phyloP scores from a whole-genome alignment of 805 yeast species.

The Sugiyamaella boreocaroliniensis region DNA sequence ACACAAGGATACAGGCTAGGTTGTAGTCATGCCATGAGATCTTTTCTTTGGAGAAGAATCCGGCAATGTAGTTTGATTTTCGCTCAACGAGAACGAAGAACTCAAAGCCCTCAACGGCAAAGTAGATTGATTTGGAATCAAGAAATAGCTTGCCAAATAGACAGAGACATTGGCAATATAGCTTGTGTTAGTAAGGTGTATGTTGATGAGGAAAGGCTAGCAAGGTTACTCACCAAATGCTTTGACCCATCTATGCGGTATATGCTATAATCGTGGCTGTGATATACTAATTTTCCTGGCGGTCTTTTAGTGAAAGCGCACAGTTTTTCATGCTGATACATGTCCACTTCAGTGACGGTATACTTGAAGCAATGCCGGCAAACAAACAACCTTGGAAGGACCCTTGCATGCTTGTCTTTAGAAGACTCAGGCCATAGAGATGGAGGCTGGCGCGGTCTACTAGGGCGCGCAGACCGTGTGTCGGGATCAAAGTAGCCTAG shows the following conservation, averaged over 20 bases:
- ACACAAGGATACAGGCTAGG: slow-evolving; percentile 81
- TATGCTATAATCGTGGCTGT: slow-evolving; percentile 50
- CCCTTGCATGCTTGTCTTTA: slow-evolving; percentile 37
- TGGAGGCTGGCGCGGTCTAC: slow-evolving; percentile 12
- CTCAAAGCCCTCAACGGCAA: slow-evolving; percentile 69
- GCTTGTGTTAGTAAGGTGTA: neutral
- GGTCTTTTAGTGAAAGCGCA: slow-evolving; percentile 26
- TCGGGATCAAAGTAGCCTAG: slow-evolving; percentile 60
- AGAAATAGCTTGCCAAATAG: slow-evolving; percentile 81
- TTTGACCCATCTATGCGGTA: slow-evolving; percentile 61
- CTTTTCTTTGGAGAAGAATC: slow-evolving; percentile 85
- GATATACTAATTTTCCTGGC: slow-evolving; percentile 69
- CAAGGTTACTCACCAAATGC: slow-evolving; percentile 18
- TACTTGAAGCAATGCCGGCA: slow-evolving; percentile 86
- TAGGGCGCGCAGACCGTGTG: slow-evolving; percentile 10
- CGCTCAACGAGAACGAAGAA: slow-evolving; percentile 49
- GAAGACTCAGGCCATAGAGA: slow-evolving; percentile 23
- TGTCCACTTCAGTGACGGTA: slow-evolving; percentile 40
- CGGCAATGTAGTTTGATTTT: slow-evolving; percentile 51
- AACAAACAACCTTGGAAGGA: slow-evolving; percentile 50
- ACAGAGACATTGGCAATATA: slow-evolving; percentile 73
- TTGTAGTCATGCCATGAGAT: slow-evolving; percentile 73
- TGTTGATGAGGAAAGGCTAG: slow-evolving; percentile 1
- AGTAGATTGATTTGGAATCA: slow-evolving; percentile 84
- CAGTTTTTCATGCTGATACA: slow-evolving; percentile 42